These are phyloP conservation scores for Amylostereum chailletii DNA, from an alignment of 1,284 basidiomycete genomes.

Conservation along the genomic window DNA sequence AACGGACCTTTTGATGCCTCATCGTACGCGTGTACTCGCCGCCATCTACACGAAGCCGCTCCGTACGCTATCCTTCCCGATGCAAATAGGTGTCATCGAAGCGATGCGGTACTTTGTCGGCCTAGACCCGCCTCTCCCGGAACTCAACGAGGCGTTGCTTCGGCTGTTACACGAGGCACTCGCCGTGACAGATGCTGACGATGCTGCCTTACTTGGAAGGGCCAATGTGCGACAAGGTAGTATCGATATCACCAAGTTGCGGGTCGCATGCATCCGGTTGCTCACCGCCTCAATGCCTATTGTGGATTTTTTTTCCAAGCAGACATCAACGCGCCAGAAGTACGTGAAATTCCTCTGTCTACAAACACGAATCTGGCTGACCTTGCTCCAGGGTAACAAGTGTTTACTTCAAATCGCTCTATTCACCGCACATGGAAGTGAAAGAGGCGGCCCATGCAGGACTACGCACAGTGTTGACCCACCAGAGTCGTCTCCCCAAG, in stretches of 20 bases:
- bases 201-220: conserved; percentile 73
- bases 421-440: conserved; percentile 88
- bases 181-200: conserved; percentile 94
- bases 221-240: conserved; percentile 72
- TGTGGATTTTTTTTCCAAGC: conserved; percentile 84
- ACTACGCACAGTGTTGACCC: conserved; percentile 80
- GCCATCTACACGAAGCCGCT: conserved; percentile 96
- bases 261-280: conserved; percentile 93
- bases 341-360: conserved; percentile 22
- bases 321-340: conserved; percentile 81
- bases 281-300: conserved; percentile 92
- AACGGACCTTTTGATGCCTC: conserved; percentile 75
- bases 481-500: conserved; percentile 91
- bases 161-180: conserved; percentile 92
- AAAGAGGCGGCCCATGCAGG: conserved; percentile 96
- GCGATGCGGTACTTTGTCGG: conserved; percentile 90
- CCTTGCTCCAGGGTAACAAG: conserved; percentile 65
- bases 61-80: conserved; percentile 90
- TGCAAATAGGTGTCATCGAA: conserved; percentile 98
- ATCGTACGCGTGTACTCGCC: conserved; percentile 81
- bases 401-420: conserved; percentile 98
- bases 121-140: conserved; percentile 78
- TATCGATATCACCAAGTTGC: conserved; percentile 81
- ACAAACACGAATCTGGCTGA: conserved; percentile 8
- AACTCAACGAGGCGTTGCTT: conserved; percentile 87